Evolutionary conservation across 495 filamentous ascomycete genomes (phyloP), one percentile per base, ranked within the genome.

Genomic region (Cairneyella variabilis): DNA sequence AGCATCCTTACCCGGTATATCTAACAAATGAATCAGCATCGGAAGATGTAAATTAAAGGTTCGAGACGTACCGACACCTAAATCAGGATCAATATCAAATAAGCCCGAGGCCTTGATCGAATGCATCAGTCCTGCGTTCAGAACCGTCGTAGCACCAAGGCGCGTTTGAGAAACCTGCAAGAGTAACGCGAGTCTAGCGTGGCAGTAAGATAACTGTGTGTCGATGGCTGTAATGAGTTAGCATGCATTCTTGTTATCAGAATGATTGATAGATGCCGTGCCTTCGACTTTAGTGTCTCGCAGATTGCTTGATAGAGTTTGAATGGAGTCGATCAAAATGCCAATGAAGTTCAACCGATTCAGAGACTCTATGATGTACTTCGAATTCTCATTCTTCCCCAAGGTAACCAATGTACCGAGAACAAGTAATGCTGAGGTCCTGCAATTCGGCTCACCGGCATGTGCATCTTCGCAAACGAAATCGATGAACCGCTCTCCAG

Each of bases 391-490:
- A 28, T 79, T 71, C 43, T 77, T 77, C 51, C 83, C 85, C 25
- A 92, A 67, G 12, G 79, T 73, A 3, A 96, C 73, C 16, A 90
- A 71, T 20, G 86, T 84, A 23, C 90, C 71, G 20, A 97, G 71
- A 22, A 84, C 64, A 23, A 96, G 76, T 28, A 96, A 74, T 27
- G 93, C 89, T 3, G 91, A 83, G 14, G 91, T 83, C 51, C 91
- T 85, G 63, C 89, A 93, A 20, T 76, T 77, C 18, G 86, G 80
- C 64, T 91, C 85, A 16, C 90, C 90, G 54, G 83, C 83, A 66
- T 91, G 90, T 47, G 90, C 93, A 74, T 99, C 93, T 66, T 97
- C 92, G 64, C 90, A 97, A 52, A 96, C 77, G 12, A 88, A 82
- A 62, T 93, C 89, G 43, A 97, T 76, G 7, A 96, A 73, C 49